Conservation (phyloP, 371 early-diverging fungal genomes). For the Phascolomyces articulosus region DNA sequence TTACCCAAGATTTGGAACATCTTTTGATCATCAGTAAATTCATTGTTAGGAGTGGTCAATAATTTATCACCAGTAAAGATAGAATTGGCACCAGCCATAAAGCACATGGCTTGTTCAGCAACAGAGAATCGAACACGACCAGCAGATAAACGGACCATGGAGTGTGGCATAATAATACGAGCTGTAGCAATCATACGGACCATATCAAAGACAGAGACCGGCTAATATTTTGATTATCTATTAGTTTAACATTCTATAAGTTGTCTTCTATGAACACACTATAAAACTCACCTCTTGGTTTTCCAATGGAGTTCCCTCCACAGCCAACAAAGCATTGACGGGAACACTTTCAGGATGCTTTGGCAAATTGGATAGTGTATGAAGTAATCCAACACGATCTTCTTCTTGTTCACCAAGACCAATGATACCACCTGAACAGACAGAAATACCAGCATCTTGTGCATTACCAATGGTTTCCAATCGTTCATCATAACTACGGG, state of each 20-base stretch:
- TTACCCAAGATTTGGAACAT: constrained; percentile 80
- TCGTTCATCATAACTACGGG: constrained; percentile 84
- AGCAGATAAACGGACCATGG: constrained; percentile 88
- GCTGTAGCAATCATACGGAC: constrained; percentile 88
- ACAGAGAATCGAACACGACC: constrained; percentile 80
- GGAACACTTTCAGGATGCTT: constrained; percentile 87
- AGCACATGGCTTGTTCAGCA: constrained; percentile 79
- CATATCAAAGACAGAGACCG: constrained; percentile 89
- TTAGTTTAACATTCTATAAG: no score
- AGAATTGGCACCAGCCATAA: constrained; percentile 88
- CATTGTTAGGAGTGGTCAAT: constrained; percentile 87
- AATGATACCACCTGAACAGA: constrained; percentile 92
- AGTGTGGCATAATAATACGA: constrained; percentile 83
- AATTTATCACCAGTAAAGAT: constrained; percentile 89
- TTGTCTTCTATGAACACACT: no score
- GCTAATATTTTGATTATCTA: no score
- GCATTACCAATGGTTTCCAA: constrained; percentile 78
- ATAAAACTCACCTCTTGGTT: no score
- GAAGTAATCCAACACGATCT: constrained; percentile 81
- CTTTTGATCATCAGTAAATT: constrained; percentile 68
- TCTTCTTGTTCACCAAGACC: constrained; percentile 79
- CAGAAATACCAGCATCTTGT: constrained; percentile 82
- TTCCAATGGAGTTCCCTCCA: constrained; percentile 81
- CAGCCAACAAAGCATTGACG: constrained; percentile 84
- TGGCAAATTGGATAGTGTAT: constrained; percentile 76